These are phyloP conservation scores for Chlamydomonas schloesseri DNA, from an alignment of 139 green algal species.

Conservation along the genomic window DNA sequence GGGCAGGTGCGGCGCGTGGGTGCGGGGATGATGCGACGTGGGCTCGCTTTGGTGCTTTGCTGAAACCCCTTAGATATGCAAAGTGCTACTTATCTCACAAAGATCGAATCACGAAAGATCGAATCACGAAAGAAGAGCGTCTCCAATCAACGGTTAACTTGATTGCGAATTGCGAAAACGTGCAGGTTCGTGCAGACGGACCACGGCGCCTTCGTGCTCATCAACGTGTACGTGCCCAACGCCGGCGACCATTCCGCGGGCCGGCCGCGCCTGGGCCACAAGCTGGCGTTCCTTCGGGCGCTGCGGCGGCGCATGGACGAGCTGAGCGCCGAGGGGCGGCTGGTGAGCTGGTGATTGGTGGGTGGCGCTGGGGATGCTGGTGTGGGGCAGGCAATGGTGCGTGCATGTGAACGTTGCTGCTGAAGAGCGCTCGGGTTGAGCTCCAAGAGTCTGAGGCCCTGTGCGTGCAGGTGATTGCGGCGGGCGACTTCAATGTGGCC, in stretches of 20 bases:
- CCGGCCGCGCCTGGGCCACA: conserved; percentile 62
- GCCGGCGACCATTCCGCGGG: conserved; percentile 65
- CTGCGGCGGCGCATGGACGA: conserved; percentile 59
- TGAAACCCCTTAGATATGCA: no score
- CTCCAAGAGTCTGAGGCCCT: no score
- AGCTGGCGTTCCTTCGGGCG: conserved; percentile 74
- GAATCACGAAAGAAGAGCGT: no score
- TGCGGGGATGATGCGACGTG: no score
- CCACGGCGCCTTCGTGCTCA: conserved; percentile 75
- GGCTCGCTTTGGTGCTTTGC: no score
- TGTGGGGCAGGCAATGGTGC: neutral
- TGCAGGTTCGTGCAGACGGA: conserved; percentile 70
- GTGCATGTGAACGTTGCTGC: no score
- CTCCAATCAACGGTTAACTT: no score
- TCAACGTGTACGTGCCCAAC: conserved; percentile 91
- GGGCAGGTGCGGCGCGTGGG: conserved; percentile 56
- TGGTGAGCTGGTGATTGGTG: conserved; percentile 48
- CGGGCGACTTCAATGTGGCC: conserved; percentile 78
- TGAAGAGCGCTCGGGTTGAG: no score
- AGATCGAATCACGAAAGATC: no score
- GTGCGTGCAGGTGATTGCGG: conserved; percentile 51
- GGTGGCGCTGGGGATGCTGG: neutral
- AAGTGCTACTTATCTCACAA: no score
- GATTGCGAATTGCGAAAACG: no score
- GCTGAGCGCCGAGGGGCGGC: conserved; percentile 52